Evolutionary conservation across 176 grass and related monocot genomes (phyloP).

Genomic region (Carex pumila): DNA sequence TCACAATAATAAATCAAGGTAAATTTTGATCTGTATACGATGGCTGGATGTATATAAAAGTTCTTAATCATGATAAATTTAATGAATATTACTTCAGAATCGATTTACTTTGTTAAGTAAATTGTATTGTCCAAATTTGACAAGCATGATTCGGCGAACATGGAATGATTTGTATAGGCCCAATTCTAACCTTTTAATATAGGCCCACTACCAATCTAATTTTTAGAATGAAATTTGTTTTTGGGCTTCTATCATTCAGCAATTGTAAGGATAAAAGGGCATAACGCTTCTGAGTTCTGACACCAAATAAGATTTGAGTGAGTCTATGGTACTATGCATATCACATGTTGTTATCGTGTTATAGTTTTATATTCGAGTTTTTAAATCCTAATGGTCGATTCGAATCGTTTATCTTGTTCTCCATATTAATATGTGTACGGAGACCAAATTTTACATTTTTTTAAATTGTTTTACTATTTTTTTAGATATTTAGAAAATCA

Average conservation of each 20-base stretch:
- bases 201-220: not conserved
- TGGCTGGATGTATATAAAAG: not conserved
- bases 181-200: not conserved
- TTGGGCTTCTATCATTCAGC: not conserved
- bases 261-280: not conserved
- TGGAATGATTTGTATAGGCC: not conserved
- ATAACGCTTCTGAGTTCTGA: not conserved
- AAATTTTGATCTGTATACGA: no score
- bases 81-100: not conserved
- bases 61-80: not conserved
- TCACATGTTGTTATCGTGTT: no score
- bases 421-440: no score
- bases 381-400: no score
- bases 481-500: no score
- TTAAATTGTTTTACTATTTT: no score
- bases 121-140: not conserved
- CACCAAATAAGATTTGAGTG: not conserved
- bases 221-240: not conserved
- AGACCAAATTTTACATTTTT: no score
- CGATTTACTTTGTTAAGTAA: not conserved
- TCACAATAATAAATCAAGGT: no score
- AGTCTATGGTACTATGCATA: no score
- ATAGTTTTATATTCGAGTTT: no score
- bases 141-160: not conserved
- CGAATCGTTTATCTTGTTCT: no score